A percentile compares a stretch with the other conserved stretches of the same genome.
These are phyloP conservation scores for Termitomyces sp. DNA, from an alignment of 768 basidiomycete genomes.

Conservation along the genomic window DNA sequence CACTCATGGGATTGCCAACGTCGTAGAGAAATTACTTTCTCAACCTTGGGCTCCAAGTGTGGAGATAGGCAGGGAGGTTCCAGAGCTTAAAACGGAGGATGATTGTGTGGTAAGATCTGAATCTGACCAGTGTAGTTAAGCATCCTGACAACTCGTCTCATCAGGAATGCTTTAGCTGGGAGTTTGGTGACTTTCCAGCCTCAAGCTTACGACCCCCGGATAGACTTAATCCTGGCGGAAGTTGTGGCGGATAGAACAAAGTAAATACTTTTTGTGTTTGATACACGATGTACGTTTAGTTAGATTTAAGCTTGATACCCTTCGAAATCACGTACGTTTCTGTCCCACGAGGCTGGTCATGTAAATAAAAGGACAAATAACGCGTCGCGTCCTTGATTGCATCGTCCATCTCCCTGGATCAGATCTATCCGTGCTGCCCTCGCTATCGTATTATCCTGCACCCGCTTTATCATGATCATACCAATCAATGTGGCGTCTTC, in stretches of 20 bases:
- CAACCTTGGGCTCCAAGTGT: slow-evolving; percentile 65
- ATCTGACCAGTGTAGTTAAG: neutral
- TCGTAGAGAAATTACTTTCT: slow-evolving; percentile 70
- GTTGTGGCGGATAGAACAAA: slow-evolving; percentile 3
- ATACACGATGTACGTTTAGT: neutral
- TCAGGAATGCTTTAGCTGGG: slow-evolving; percentile 70
- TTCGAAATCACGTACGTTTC: too few species aligned
- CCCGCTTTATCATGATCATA: slow-evolving; percentile 60
- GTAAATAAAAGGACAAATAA: slow-evolving; percentile 8
- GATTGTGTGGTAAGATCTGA: slow-evolving; percentile 63
- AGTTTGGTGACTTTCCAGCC: slow-evolving; percentile 44
- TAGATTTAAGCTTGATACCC: neutral
- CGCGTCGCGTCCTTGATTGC: slow-evolving; percentile 11
- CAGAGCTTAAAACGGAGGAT: slow-evolving; percentile 42
- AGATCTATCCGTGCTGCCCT: too few species aligned
- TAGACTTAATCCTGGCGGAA: neutral
- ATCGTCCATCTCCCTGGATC: neutral
- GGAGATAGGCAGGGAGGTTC: slow-evolving; percentile 61
- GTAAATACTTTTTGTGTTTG: neutral
- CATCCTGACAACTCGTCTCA: neutral
- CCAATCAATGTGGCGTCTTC: slow-evolving; percentile 44
- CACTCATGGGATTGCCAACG: slow-evolving; percentile 70
- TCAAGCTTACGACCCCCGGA: neutral
- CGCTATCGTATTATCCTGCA: too few species aligned
- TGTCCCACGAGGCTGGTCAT: neutral